These are phyloP conservation scores for Suillus cothurnatus DNA, from an alignment of 768 basidiomycete species.

Conservation along the genomic window DNA sequence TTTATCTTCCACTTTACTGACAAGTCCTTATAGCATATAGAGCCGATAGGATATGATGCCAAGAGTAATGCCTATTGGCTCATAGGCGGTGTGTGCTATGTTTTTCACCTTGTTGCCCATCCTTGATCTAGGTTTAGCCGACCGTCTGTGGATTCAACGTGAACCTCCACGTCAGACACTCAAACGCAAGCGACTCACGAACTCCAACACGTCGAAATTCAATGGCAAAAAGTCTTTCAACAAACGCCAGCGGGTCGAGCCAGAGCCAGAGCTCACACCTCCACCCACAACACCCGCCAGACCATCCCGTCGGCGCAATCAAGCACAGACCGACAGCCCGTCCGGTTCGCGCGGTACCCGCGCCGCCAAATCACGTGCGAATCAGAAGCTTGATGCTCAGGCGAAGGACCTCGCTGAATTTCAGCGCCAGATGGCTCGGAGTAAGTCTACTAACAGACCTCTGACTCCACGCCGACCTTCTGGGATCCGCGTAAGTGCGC, in stretches of 20 bases:
- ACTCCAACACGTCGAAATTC: slow-evolving; percentile 27
- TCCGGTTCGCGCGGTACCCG: slow-evolving; percentile 50
- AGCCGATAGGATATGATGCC: slow-evolving; percentile 83
- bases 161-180: slow-evolving; percentile 49
- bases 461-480: slow-evolving; percentile 34
- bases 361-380: slow-evolving; percentile 73
- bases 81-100: slow-evolving; percentile 62
- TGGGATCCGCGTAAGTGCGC: slow-evolving; percentile 68
- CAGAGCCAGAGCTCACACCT: slow-evolving; percentile 1
- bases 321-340: slow-evolving; percentile 14
- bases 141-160: slow-evolving; percentile 89
- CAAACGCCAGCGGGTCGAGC: slow-evolving; percentile 31
- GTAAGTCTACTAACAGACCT: slow-evolving; percentile 16
- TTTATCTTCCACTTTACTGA: slow-evolving; percentile 5
- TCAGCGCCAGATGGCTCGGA: slow-evolving; percentile 44
- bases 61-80: slow-evolving; percentile 84
- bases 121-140: slow-evolving; percentile 45
- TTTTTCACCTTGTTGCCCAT: background rate
- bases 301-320: slow-evolving; percentile 19
- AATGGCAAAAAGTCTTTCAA: slow-evolving; percentile 21
- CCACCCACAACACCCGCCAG: slow-evolving; percentile 14
- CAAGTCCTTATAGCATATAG: slow-evolving; percentile 61
- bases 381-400: slow-evolving; percentile 66
- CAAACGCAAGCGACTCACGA: slow-evolving; percentile 46
- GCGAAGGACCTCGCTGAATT: slow-evolving; percentile 68